These are phyloP conservation scores for Jimgerdemannia flammicorona DNA, from an alignment of 192 early-diverging fungal genomes.

Conservation along the genomic window DNA sequence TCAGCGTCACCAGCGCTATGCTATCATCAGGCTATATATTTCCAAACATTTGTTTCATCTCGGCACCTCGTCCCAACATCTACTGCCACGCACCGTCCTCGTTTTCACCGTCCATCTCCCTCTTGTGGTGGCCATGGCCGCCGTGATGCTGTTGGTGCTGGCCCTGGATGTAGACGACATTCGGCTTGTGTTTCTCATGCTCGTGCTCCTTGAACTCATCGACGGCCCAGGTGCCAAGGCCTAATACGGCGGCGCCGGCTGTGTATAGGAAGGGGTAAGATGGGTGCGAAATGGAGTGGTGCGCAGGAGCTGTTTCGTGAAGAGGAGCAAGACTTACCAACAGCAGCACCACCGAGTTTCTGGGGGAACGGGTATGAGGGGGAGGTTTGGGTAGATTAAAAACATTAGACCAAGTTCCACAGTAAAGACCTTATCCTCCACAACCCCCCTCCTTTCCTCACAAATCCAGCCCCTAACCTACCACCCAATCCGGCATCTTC, in stretches of 20 bases:
- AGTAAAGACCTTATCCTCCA: too few species aligned
- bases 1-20: too few species aligned
- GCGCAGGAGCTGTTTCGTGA: not conserved
- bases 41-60: too few species aligned
- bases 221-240: constrained; percentile 25
- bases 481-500: constrained; percentile 25
- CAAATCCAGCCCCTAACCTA: not conserved
- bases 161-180: constrained; percentile 3
- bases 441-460: too few species aligned
- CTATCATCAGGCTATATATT: too few species aligned
- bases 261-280: not conserved
- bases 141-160: constrained; percentile 5
- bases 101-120: not conserved
- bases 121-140: not conserved
- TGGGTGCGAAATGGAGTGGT: too few species aligned
- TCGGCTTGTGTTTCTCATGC: constrained; percentile 12
- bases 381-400: too few species aligned
- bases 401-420: too few species aligned
- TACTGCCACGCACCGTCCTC: not conserved
- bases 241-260: constrained; percentile 32
- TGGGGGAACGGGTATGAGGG: constrained; percentile 2
- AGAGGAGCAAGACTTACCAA: not conserved
- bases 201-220: constrained; percentile 30
- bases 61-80: not conserved
- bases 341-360: constrained; percentile 33